Percentiles rank a stretch among this genome's conserved stretches.
Conservation (phyloP, 768 basidiomycete species). For the Russula earlei region DNA sequence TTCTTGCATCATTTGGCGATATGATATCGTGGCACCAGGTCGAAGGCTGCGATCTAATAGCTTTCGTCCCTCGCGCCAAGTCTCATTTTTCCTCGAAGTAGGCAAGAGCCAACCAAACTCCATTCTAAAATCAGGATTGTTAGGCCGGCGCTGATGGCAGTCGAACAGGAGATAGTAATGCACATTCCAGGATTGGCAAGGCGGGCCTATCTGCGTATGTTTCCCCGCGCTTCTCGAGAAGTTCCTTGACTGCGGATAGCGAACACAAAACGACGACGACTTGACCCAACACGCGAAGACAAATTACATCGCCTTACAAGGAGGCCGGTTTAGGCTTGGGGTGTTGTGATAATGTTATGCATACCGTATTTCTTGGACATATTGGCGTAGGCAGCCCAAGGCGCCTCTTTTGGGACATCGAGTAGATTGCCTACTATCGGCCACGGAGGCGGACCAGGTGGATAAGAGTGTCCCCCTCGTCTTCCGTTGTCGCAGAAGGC, state of each 20-base stretch:
- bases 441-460: neutral
- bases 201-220: conserved; percentile 13
- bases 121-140: neutral
- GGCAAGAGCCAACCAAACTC: neutral
- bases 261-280: neutral
- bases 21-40: neutral
- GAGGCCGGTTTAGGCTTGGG: neutral
- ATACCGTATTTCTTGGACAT: neutral
- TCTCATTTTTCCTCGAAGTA: neutral
- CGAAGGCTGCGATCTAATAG: neutral
- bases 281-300: neutral
- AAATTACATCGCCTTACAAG: neutral
- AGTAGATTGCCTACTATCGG: neutral
- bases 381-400: neutral
- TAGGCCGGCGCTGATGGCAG: neutral
- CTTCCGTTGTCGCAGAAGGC: neutral
- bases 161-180: neutral
- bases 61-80: neutral
- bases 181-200: neutral
- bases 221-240: neutral
- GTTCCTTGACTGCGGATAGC: neutral
- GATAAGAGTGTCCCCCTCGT: neutral
- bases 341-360: neutral
- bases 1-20: neutral
- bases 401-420: neutral